Percentiles rank a stretch among this genome's conserved stretches.
Evolutionary conservation across 352 stramenopile species (phyloP).

Genomic region (Phytopythium helicoides): DNA sequence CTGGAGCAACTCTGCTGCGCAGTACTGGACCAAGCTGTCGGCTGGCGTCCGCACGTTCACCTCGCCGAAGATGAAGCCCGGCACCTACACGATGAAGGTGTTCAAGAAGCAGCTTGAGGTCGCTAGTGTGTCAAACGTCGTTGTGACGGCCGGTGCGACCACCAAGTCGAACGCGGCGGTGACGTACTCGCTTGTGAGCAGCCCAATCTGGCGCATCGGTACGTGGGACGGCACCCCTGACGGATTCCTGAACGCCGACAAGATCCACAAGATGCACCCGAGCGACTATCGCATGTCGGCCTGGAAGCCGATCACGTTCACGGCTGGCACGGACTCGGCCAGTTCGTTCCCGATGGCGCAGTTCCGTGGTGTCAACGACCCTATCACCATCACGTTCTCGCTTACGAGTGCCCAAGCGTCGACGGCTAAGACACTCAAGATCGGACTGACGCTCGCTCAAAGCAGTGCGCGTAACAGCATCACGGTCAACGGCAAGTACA

Average conservation of each 20-base stretch:
- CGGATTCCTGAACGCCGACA: conserved; percentile 49
- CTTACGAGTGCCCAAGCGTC: conserved; percentile 23
- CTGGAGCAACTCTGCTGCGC: conserved; percentile 33
- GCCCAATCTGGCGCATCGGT: conserved; percentile 37
- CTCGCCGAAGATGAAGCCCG: conserved; percentile 42
- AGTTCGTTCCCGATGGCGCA: conserved; percentile 39
- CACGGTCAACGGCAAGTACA: conserved; percentile 35
- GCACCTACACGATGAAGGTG: conserved; percentile 38
- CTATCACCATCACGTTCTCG: conserved; percentile 28
- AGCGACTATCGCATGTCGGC: conserved; percentile 36
- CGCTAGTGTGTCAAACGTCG: conserved; percentile 15
- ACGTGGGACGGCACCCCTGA: conserved; percentile 37
- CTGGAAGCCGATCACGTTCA: conserved; percentile 26
- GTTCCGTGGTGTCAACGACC: conserved; percentile 43
- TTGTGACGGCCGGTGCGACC: conserved; percentile 10
- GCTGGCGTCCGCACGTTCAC: conserved; percentile 23
- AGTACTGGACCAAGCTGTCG: conserved; percentile 38
- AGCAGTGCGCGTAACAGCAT: conserved; percentile 24
- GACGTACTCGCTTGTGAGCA: conserved; percentile 14
- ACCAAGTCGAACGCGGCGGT: conserved; percentile 20
- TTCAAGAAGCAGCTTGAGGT: conserved; percentile 54
- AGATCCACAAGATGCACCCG: conserved; percentile 52
- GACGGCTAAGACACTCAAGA: conserved; percentile 24
- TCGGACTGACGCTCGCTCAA: conserved; percentile 40
- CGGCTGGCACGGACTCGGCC: conserved; percentile 12